Conservation (phyloP, 176 grass and related monocot species). For the Carex parvula region DNA sequence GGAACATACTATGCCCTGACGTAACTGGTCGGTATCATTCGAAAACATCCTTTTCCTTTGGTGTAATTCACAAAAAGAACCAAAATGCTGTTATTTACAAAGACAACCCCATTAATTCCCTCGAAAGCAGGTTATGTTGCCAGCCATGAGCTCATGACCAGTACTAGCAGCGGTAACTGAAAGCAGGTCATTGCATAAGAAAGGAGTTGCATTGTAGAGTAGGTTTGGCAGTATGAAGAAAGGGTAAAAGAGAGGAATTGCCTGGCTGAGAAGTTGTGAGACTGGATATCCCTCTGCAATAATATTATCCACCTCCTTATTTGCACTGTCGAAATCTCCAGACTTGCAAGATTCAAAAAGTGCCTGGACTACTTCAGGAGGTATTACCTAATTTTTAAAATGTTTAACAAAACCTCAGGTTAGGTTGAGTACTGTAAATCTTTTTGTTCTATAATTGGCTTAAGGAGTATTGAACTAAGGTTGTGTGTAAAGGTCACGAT, state of each 20-base stretch:
- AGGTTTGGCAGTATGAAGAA: slow-evolving; percentile 13
- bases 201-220: neutral
- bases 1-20: neutral
- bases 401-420: neutral
- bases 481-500: neutral
- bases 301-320: slow-evolving; percentile 89
- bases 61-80: neutral
- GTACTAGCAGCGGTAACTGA: neutral
- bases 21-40: neutral
- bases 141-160: neutral
- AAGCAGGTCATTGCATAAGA: neutral
- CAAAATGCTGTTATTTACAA: neutral
- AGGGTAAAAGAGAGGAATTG: slow-evolving; percentile 13
- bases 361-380: slow-evolving; percentile 69
- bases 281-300: slow-evolving; percentile 96
- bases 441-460: neutral
- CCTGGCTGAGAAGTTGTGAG: slow-evolving; percentile 86
- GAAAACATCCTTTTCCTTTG: neutral
- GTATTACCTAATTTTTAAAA: slow-evolving; percentile 66
- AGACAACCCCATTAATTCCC: neutral
- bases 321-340: slow-evolving; percentile 82
- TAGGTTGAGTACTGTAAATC: neutral
- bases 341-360: slow-evolving; percentile 70
- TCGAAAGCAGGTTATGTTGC: neutral
- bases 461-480: neutral